These are phyloP conservation scores for Trichoderma breve DNA, from an alignment of 2,329 filamentous ascomycete genomes.

Conservation along the genomic window DNA sequence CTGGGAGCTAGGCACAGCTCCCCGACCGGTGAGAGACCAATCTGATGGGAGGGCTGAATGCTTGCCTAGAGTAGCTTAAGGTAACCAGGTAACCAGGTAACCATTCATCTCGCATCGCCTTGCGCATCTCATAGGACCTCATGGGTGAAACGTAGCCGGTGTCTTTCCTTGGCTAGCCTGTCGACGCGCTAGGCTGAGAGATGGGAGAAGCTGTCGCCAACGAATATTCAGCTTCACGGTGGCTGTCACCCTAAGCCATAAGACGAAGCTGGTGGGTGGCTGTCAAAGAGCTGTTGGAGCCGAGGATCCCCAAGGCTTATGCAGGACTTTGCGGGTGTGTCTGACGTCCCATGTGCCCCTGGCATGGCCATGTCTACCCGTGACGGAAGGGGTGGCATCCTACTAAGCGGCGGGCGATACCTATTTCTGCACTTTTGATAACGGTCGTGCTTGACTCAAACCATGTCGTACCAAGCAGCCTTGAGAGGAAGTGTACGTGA, in stretches of 20 bases:
- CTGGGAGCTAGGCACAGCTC: background rate
- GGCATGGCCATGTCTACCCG: background rate
- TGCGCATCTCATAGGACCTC: background rate
- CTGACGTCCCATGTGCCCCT: slow-evolving; percentile 3
- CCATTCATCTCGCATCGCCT: background rate
- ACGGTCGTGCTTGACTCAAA: background rate
- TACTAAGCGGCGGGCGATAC: background rate
- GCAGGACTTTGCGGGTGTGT: slow-evolving; percentile 14
- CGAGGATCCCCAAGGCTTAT: slow-evolving; percentile 10
- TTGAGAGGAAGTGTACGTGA: background rate
- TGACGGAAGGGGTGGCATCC: background rate
- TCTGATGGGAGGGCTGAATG: slow-evolving; percentile 1
- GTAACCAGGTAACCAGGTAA: background rate
- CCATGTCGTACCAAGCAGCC: background rate
- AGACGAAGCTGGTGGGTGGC: background rate
- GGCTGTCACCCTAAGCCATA: slow-evolving; percentile 2
- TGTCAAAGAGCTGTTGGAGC: background rate
- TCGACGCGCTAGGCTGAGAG: slow-evolving; percentile 1
- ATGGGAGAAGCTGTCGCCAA: background rate
- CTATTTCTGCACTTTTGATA: background rate
- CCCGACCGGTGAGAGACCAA: background rate
- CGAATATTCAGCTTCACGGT: background rate
- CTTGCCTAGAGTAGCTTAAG: slow-evolving; percentile 6
- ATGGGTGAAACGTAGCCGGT: background rate
- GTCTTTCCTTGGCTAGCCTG: background rate